Evolutionary conservation across 768 basidiomycete genomes (phyloP).

Genomic region (Phylloporus arenicola): DNA sequence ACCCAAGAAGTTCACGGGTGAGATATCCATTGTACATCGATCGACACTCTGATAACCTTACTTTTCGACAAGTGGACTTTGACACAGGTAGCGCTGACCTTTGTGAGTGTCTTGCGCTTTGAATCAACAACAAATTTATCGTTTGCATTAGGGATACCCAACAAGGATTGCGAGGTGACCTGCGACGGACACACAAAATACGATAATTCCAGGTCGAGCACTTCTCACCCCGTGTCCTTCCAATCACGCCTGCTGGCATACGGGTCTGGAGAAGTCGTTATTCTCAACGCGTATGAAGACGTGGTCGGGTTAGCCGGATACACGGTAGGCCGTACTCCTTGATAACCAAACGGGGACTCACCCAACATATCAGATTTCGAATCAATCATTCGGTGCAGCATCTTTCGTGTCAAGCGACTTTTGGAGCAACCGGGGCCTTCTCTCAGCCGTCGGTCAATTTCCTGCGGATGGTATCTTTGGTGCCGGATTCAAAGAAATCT

Average conservation of each 20-base stretch:
- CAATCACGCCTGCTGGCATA: conserved; percentile 29
- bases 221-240: conserved; percentile 9
- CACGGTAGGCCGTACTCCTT: conserved; percentile 15
- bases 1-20: conserved; percentile 34
- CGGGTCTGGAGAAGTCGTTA: conserved; percentile 34
- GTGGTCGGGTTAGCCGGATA: conserved; percentile 32
- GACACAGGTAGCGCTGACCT: conserved; percentile 50
- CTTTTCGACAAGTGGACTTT: conserved; percentile 34
- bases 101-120: conserved; percentile 7
- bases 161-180: conserved; percentile 8
- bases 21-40: not conserved
- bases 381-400: conserved; percentile 38
- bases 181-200: conserved; percentile 30
- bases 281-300: conserved; percentile 31
- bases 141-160: conserved; percentile 30
- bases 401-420: conserved; percentile 27
- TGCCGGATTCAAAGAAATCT: conserved; percentile 36
- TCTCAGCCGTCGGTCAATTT: not conserved
- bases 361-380: conserved; percentile 17
- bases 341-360: not conserved
- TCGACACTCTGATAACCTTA: not conserved
- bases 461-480: conserved; percentile 38
- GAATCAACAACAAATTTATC: not conserved
- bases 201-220: conserved; percentile 19
- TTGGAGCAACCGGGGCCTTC: conserved; percentile 5